Conservation (phyloP, 1,284 basidiomycete species). For the Malassezia arunalokei region DNA sequence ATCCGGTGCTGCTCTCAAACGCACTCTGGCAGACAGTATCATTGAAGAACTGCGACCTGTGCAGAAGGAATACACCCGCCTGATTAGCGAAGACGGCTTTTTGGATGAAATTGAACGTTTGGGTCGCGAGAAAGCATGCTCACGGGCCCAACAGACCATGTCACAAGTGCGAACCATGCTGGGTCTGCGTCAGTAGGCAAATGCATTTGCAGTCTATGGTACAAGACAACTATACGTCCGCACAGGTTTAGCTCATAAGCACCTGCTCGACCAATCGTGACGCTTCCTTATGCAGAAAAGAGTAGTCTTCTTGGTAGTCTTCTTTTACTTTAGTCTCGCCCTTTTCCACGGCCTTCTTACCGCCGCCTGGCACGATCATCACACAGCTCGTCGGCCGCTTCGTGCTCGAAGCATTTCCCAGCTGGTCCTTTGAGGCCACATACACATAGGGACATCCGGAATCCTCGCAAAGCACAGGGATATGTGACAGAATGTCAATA, state of each 20-base stretch:
- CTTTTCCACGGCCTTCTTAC: conserved; percentile 59
- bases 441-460: conserved; percentile 79
- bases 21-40: conserved; percentile 61
- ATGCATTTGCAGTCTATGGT: conserved; percentile 2
- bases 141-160: conserved; percentile 57
- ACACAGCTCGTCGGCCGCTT: conserved; percentile 97
- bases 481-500: conserved; percentile 92
- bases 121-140: conserved; percentile 59
- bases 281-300: conserved; percentile 68
- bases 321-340: conserved; percentile 54
- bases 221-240: conserved; percentile 3
- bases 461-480: conserved; percentile 89
- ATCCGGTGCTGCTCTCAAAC: conserved; percentile 61
- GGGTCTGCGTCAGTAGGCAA: conserved; percentile 51
- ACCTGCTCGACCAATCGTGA: conserved; percentile 10
- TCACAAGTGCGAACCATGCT: conserved; percentile 57
- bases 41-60: conserved; percentile 60
- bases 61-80: conserved; percentile 57
- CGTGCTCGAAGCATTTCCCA: conserved; percentile 86
- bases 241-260: conserved; percentile 2
- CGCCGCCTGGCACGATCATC: conserved; percentile 56
- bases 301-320: conserved; percentile 70
- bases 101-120: conserved; percentile 56
- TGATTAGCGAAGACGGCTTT: conserved; percentile 57
- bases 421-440: conserved; percentile 53